phyloP scores from a whole-genome alignment of 1,284 basidiomycete species.

The Ustilago vetiveriae region DNA sequence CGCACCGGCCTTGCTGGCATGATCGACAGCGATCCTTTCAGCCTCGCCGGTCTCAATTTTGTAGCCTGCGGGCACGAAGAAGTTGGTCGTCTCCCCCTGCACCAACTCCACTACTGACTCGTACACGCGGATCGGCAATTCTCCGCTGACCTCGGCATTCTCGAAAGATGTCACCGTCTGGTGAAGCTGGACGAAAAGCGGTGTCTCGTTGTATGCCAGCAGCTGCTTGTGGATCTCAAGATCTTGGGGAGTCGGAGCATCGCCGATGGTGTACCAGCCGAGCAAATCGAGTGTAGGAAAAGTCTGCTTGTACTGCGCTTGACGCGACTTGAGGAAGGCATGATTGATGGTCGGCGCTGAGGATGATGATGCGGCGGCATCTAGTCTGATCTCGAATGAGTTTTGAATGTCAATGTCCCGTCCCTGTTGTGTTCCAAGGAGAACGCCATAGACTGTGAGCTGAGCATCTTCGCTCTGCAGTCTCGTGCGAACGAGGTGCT shows the following conservation, averaged over 20 bases:
- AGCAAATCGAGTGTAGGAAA: conserved; percentile 96
- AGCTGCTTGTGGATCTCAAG: conserved; percentile 81
- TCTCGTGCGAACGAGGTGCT: conserved; percentile 86
- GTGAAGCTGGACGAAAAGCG: conserved; percentile 70
- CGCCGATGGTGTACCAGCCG: conserved; percentile 92
- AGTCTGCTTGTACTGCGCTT: conserved; percentile 95
- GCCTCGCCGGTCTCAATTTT: conserved; percentile 97
- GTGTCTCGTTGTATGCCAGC: conserved; percentile 70
- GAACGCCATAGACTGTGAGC: conserved; percentile 79
- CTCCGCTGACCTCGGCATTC: conserved; percentile 37
- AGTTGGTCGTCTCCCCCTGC: conserved; percentile 37
- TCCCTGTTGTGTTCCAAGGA: conserved; percentile 92
- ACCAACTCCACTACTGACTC: conserved; percentile 56
- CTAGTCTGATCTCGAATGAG: conserved; percentile 85
- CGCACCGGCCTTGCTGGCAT: conserved; percentile 84
- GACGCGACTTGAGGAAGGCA: conserved; percentile 79
- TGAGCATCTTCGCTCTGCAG: conserved; percentile 70
- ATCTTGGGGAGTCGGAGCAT: conserved; percentile 77
- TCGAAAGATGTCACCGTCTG: conserved; percentile 54
- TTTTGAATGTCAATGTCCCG: conserved; percentile 96
- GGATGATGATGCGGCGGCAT: conserved; percentile 7
- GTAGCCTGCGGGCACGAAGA: conserved; percentile 81
- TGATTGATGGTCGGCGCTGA: conserved; percentile 32
- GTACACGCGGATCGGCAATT: conserved; percentile 57
- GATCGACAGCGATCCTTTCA: conserved; percentile 96